phyloP scores from a whole-genome alignment of 1,139 yeast genomes.

The Pichia cactophila region DNA sequence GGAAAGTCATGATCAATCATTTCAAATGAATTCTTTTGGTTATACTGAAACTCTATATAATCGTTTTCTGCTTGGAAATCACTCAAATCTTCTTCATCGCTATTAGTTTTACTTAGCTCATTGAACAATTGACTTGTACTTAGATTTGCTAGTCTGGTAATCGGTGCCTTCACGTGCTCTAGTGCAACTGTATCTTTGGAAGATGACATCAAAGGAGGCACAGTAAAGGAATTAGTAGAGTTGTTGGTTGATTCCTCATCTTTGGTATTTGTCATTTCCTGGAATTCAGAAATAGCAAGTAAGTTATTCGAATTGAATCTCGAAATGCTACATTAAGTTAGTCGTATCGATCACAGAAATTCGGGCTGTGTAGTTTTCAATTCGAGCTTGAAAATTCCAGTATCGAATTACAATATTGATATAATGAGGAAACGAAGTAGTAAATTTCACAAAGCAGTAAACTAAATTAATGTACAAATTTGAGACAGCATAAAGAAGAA shows the following conservation, averaged over 20 bases:
- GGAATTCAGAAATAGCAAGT: neutral
- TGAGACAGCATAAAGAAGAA: neutral
- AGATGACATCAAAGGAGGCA: neutral
- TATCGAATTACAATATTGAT: too few species aligned
- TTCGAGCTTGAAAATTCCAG: too few species aligned
- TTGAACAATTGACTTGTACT: neutral
- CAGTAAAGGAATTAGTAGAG: neutral
- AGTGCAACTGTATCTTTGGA: neutral
- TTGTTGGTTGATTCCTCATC: neutral
- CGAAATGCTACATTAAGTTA: too few species aligned
- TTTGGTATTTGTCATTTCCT: neutral
- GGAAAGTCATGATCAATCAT: conserved; percentile 14
- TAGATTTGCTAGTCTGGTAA: neutral
- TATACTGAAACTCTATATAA: conserved; percentile 16
- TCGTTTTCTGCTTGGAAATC: conserved; percentile 1
- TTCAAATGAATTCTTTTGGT: conserved; percentile 11
- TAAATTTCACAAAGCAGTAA: neutral
- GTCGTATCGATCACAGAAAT: too few species aligned
- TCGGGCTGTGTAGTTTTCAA: too few species aligned
- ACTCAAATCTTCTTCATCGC: conserved; percentile 5
- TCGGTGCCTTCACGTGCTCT: neutral
- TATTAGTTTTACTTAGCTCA: neutral
- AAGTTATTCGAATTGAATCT: too few species aligned
- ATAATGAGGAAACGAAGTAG: too few species aligned
- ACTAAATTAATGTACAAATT: neutral